Evolutionary conservation across 306 rosid species (phyloP).

Genomic region (Cucurbita moschata): DNA sequence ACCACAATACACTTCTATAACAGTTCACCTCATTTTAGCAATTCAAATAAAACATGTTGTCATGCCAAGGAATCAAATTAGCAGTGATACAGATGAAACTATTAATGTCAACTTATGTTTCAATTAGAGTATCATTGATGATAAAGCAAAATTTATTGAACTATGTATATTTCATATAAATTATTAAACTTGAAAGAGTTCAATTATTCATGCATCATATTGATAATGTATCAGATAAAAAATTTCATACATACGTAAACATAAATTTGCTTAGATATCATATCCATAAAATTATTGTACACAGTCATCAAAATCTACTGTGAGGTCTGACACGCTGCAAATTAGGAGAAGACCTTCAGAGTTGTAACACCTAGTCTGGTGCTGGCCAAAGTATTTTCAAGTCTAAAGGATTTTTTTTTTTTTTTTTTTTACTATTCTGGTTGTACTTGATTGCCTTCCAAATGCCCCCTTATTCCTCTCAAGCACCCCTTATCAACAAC

Average conservation of each 20-base stretch:
- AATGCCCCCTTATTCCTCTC: too few relatives aligned
- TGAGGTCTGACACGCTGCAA: background rate
- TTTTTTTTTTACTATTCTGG: too few relatives aligned
- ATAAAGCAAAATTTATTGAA: background rate
- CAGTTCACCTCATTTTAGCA: background rate
- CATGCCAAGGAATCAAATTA: background rate
- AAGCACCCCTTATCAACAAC: too few relatives aligned
- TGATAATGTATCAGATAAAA: background rate
- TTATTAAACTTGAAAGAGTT: background rate
- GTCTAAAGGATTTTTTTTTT: too few relatives aligned
- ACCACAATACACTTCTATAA: background rate
- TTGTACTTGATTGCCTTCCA: too few relatives aligned
- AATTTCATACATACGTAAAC: background rate
- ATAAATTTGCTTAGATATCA: background rate
- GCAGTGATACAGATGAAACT: background rate
- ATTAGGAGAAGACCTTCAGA: background rate
- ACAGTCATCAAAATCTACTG: background rate
- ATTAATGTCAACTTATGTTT: background rate
- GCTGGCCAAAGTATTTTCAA: background rate
- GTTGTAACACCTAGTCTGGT: background rate
- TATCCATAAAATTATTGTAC: background rate
- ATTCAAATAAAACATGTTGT: background rate
- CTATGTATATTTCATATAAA: background rate
- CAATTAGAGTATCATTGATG: background rate
- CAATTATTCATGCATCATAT: background rate